Evolutionary conservation across 306 rosid genomes (phyloP).

Genomic region (Sechiopsis laciniata): DNA sequence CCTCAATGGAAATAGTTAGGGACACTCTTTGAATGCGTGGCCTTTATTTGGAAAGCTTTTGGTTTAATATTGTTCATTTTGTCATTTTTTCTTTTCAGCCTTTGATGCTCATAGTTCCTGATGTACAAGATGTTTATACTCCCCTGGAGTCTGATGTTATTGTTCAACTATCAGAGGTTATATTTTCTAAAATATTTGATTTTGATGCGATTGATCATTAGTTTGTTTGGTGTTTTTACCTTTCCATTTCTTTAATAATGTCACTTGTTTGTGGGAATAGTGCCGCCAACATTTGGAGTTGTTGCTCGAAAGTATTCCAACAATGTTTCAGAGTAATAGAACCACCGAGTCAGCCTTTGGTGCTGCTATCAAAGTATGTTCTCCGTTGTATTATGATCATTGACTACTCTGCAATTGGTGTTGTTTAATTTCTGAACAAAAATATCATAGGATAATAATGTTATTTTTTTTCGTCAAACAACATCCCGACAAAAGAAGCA

Average conservation of each 20-base stretch:
- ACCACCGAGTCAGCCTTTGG: slow-evolving; percentile 96
- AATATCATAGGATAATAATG: neutral
- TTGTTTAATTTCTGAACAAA: neutral
- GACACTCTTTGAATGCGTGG: neutral
- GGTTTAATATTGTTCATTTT: slow-evolving; percentile 18
- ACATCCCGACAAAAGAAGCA: neutral
- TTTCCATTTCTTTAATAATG: slow-evolving; percentile 18
- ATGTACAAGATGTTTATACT: slow-evolving; percentile 95
- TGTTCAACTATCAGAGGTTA: slow-evolving; percentile 89
- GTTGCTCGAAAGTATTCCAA: slow-evolving; percentile 84
- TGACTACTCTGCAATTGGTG: neutral
- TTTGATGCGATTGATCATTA: neutral
- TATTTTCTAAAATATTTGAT: slow-evolving; percentile 23
- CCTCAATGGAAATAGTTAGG: neutral
- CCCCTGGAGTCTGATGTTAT: slow-evolving; percentile 85
- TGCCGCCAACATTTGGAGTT: slow-evolving; percentile 89
- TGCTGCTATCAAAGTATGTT: slow-evolving; percentile 64
- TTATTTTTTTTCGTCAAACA: neutral
- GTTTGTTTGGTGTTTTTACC: neutral
- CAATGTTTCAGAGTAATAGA: slow-evolving; percentile 78
- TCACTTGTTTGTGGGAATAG: slow-evolving; percentile 36
- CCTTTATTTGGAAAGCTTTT: slow-evolving; percentile 20
- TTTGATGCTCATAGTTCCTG: slow-evolving; percentile 95
- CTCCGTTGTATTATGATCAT: neutral
- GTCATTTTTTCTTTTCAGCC: slow-evolving; percentile 47